Evolutionary conservation across 2,329 filamentous ascomycete species (phyloP).

Genomic region (Ophiobolus disseminans): DNA sequence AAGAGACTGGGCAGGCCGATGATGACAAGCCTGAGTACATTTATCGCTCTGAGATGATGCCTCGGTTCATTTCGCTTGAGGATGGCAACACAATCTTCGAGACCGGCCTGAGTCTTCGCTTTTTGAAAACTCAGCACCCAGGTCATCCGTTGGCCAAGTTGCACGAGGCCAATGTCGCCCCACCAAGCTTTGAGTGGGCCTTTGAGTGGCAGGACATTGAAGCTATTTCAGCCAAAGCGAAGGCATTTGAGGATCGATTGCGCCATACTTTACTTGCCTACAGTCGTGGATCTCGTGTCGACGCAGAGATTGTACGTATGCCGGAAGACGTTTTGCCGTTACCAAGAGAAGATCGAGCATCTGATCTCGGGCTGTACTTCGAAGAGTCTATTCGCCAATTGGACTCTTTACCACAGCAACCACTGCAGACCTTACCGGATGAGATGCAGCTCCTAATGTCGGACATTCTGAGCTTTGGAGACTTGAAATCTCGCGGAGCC

Average conservation of each 20-base stretch:
- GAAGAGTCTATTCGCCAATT: slow-evolving; percentile 34
- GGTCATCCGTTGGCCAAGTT: slow-evolving; percentile 70
- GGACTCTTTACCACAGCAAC: slow-evolving; percentile 30
- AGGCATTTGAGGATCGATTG: slow-evolving; percentile 57
- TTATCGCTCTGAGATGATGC: slow-evolving; percentile 70
- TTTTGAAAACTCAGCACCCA: slow-evolving; percentile 74
- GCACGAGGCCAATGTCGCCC: slow-evolving; percentile 57
- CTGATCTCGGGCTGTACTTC: slow-evolving; percentile 32
- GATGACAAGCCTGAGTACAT: slow-evolving; percentile 60
- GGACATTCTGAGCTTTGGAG: slow-evolving; percentile 18
- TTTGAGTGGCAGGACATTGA: slow-evolving; percentile 76
- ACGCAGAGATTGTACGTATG: not conserved
- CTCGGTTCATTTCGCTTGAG: slow-evolving; percentile 73
- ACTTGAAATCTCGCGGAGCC: not conserved
- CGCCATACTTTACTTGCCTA: slow-evolving; percentile 40
- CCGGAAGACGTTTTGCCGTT: not conserved
- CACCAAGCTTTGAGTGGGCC: slow-evolving; percentile 70
- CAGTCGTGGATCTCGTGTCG: slow-evolving; percentile 7
- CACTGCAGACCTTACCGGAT: slow-evolving; percentile 26
- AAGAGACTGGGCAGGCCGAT: slow-evolving; percentile 34
- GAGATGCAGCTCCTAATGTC: slow-evolving; percentile 36
- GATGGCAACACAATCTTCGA: slow-evolving; percentile 78
- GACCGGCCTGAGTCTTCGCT: slow-evolving; percentile 76
- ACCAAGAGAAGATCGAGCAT: slow-evolving; percentile 1
- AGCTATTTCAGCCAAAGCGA: slow-evolving; percentile 66